Evolutionary conservation across 805 yeast species (phyloP).

Genomic region (Saccharomycopsis fodiens): DNA sequence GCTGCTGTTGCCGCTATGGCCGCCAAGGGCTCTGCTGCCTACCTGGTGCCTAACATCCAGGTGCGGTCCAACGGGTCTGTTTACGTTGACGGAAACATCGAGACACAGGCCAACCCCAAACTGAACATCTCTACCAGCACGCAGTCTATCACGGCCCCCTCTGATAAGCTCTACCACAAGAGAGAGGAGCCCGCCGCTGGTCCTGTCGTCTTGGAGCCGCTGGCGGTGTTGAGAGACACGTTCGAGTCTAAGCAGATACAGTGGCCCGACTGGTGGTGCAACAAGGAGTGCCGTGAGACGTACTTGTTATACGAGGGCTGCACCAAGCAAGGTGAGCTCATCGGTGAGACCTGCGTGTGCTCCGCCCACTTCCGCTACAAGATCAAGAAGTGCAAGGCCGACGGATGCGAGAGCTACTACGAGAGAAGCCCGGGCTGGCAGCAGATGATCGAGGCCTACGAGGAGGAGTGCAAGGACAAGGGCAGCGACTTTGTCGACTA

Average conservation of each 20-base stretch:
- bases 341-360: conserved; percentile 20
- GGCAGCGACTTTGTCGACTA: conserved; percentile 21
- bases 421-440: conserved; percentile 14
- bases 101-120: no score
- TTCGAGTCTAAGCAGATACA: conserved; percentile 11
- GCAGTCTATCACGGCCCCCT: no score
- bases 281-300: conserved; percentile 20
- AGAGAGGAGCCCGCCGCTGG: no score
- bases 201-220: no score
- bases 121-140: no score
- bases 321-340: conserved; percentile 17
- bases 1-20: no score
- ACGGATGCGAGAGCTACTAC: conserved; percentile 19
- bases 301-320: conserved; percentile 19
- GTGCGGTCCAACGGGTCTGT: no score
- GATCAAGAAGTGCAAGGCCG: conserved; percentile 20
- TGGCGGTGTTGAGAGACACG: no score
- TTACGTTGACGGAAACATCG: no score
- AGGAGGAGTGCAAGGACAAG: conserved; percentile 18
- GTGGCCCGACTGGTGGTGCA: conserved; percentile 22
- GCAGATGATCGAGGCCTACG: conserved; percentile 14
- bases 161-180: no score
- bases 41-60: no score
- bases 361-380: conserved; percentile 21
- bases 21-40: no score